Base-by-base conservation (phyloP, 2,329 filamentous ascomycete species). In the Sarocladium brachiariae region DNA sequence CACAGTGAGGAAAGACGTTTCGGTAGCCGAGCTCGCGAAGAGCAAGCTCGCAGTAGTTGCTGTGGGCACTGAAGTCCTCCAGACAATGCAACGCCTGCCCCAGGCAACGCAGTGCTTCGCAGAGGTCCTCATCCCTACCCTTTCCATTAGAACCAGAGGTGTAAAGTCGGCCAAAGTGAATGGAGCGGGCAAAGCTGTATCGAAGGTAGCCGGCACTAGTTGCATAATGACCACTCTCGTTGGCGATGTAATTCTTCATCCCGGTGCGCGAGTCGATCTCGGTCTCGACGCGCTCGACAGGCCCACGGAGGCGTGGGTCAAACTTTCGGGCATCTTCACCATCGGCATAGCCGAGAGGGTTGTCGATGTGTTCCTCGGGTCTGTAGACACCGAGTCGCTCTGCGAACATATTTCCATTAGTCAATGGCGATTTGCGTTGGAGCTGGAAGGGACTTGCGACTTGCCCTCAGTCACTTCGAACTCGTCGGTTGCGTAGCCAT, bases 171-270 rank as follows among this genome's bases (percentile, higher is more conserved):
- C 87, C 88, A 58, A 80, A 90, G 67, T 92, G 87, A 55, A 92
- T 87, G 63, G 84, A 81, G 53, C 87, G 80, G 13, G 76, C 76
- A 54, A 93, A 75, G 59, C 86, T 90, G 68, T 81, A 88, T 58
- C 84, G 83, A 53, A 96, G 76, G 61, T 92, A 96, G 34, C 87
- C 91, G 7, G 87, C 74, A 55, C 90, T 96, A 18, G 93, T 99
- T 1, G 91, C 89, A 87, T 91, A 96, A 35, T 81, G 78, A 4
- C 90, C 89, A 13, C 71, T 74, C 65, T 97, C 92, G 61, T 96
- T 97, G 53, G 92, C 84, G 58, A 99, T 97, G 67, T 99, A 99
- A 65, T 97, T 97, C 70, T 97, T 99, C 92, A 99, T 96, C n/a
- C 91, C 91, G 1, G 88, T 93, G 5, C 78, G 71, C 30, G 71